These are phyloP conservation scores for Liriodendron chinense DNA, from an alignment of 164 flowering plant genomes.

Conservation along the genomic window DNA sequence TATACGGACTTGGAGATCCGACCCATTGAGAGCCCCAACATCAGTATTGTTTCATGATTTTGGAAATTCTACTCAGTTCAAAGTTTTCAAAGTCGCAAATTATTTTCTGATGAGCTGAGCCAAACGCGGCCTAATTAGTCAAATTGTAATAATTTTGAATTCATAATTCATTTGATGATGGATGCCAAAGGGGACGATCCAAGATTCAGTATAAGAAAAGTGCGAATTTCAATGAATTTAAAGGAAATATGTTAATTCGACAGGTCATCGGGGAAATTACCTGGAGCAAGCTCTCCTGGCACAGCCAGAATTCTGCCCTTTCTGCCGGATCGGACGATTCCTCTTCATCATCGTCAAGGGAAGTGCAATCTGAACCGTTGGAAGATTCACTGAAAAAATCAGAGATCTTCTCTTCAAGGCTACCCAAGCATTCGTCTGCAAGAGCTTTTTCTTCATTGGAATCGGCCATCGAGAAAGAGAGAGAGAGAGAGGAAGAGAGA, in stretches of 20 bases:
- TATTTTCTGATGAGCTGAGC: too few relatives aligned
- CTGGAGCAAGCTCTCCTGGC: slow-evolving; percentile 6
- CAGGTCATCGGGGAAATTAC: not conserved
- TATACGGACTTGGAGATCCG: too few relatives aligned
- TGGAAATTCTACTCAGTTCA: too few relatives aligned
- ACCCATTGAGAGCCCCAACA: too few relatives aligned
- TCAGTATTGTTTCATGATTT: too few relatives aligned
- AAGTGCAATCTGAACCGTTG: not conserved
- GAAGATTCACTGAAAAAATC: slow-evolving; percentile 3
- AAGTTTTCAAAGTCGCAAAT: too few relatives aligned
- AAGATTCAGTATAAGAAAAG: too few relatives aligned
- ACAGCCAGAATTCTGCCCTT: slow-evolving; percentile 7
- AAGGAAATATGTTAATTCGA: too few relatives aligned
- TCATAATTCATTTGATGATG: too few relatives aligned
- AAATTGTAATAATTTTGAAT: too few relatives aligned
- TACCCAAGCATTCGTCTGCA: not conserved
- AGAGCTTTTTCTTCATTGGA: slow-evolving; percentile 1
- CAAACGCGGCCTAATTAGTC: not conserved
- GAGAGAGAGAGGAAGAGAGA: not conserved
- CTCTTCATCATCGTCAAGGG: not conserved
- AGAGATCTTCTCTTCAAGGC: slow-evolving; percentile 15
- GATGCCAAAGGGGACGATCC: too few relatives aligned
- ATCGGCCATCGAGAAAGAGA: not conserved
- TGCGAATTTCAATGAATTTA: too few relatives aligned
- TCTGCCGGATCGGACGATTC: not conserved